Evolutionary conservation across 352 stramenopile genomes (phyloP).

Genomic region (Elongisporangium anandrum): DNA sequence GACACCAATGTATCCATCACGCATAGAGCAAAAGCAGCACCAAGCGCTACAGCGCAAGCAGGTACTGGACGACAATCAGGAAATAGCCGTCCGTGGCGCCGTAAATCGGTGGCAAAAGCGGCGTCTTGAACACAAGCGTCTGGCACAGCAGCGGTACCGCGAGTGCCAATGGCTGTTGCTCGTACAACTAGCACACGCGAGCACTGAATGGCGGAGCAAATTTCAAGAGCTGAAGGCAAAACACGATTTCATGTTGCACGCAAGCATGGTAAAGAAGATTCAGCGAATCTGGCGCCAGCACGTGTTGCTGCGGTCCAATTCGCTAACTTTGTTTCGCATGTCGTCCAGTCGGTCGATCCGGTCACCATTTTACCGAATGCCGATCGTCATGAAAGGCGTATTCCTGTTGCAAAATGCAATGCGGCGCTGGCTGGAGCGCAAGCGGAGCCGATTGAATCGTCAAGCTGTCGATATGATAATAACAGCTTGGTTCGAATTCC

Average conservation of each 20-base stretch:
- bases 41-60: slow-evolving; percentile 49
- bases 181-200: slow-evolving; percentile 26
- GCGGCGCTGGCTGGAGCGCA: slow-evolving; percentile 31
- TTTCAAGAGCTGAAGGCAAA: slow-evolving; percentile 41
- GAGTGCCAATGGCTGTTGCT: slow-evolving; percentile 64
- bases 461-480: slow-evolving; percentile 47
- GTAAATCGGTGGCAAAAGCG: slow-evolving; percentile 54
- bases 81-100: slow-evolving; percentile 24
- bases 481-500: slow-evolving; percentile 74
- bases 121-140: slow-evolving; percentile 26
- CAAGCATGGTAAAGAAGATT: slow-evolving; percentile 50
- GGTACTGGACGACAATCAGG: slow-evolving; percentile 35
- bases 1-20: slow-evolving; percentile 54
- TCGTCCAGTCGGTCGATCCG: slow-evolving; percentile 18
- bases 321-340: slow-evolving; percentile 14
- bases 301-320: slow-evolving; percentile 17
- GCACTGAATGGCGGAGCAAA: slow-evolving; percentile 27
- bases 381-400: slow-evolving; percentile 38
- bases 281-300: slow-evolving; percentile 51
- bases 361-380: slow-evolving; percentile 46
- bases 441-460: slow-evolving; percentile 14
- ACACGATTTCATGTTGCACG: slow-evolving; percentile 24
- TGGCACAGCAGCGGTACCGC: slow-evolving; percentile 24
- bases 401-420: slow-evolving; percentile 32
- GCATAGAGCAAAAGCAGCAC: slow-evolving; percentile 44